phyloP scores from a whole-genome alignment of 345 rosid genomes.

The Cochlearia excelsa region DNA sequence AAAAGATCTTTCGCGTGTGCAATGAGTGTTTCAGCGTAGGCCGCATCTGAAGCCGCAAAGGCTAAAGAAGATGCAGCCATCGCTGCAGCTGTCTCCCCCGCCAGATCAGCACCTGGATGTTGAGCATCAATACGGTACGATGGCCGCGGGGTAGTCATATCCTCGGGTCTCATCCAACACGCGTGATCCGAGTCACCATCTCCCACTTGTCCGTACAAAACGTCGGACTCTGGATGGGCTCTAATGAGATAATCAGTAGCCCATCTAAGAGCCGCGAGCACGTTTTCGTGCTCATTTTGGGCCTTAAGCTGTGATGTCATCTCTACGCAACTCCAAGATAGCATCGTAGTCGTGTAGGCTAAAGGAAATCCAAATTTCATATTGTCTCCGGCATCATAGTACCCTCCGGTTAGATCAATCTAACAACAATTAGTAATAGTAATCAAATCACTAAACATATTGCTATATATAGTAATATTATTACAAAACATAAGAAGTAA shows the following conservation, averaged over 20 bases:
- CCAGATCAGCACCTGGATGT: conserved; percentile 68
- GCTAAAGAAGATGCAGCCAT: conserved; percentile 68
- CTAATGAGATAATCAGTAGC: conserved; percentile 69
- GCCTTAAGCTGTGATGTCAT: conserved; percentile 39
- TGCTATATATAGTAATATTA: too few relatives aligned
- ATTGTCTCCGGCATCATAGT: conserved; percentile 74
- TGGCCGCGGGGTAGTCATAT: conserved; percentile 62
- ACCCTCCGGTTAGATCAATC: conserved; percentile 69
- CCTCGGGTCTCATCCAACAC: conserved; percentile 76
- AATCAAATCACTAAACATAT: too few relatives aligned
- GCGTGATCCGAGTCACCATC: conserved; percentile 54
- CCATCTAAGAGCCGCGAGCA: conserved; percentile 55
- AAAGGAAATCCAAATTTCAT: conserved; percentile 72
- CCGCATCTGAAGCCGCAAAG: conserved; percentile 31
- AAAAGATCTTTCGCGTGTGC: conserved; percentile 54
- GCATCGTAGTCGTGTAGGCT: conserved; percentile 69
- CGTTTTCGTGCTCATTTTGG: conserved; percentile 40
- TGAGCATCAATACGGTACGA: conserved; percentile 40
- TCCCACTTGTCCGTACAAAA: conserved; percentile 59
- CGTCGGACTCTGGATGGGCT: conserved; percentile 51
- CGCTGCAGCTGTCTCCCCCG: conserved; percentile 67
- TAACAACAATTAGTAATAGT: neutral
- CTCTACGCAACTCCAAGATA: conserved; percentile 68
- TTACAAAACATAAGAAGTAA: too few relatives aligned
- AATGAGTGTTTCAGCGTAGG: conserved; percentile 45